Percentiles rank a stretch among this genome's conserved stretches.
Conservation (phyloP, 2,329 filamentous ascomycete genomes). For the Penicillium sclerotigenum region DNA sequence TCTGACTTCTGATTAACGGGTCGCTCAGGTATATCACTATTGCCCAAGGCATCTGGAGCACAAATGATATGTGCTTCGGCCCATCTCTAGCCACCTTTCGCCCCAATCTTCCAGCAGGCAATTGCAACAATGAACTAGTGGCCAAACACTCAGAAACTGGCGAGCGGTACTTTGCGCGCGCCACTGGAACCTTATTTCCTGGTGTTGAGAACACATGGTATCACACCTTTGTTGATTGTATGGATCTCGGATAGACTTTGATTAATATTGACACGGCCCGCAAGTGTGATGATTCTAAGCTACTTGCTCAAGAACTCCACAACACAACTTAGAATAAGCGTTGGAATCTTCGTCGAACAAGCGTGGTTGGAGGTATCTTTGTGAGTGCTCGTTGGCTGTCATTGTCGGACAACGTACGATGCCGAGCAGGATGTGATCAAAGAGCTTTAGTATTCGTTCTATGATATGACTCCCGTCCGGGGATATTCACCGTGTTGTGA, state of each 20-base stretch:
- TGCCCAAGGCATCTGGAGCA: conserved; percentile 23
- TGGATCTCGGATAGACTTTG: background rate
- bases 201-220: conserved; percentile 25
- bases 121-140: conserved; percentile 33
- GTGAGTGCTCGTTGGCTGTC: too few relatives aligned
- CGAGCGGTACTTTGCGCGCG: conserved; percentile 21
- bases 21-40: conserved; percentile 32
- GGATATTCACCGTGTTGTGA: background rate
- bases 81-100: conserved; percentile 25
- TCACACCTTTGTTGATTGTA: conserved; percentile 2
- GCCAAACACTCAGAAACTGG: conserved; percentile 14
- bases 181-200: conserved; percentile 18
- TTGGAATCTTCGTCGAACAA: background rate
- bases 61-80: conserved; percentile 31
- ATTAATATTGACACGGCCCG: background rate
- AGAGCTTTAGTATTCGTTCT: background rate
- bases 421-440: background rate
- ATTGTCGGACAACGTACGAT: background rate
- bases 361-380: background rate
- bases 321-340: background rate
- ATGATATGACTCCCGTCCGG: background rate
- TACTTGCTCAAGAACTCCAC: background rate
- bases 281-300: background rate
- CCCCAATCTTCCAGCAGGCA: conserved; percentile 23
- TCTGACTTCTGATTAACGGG: background rate